A percentile compares a stretch with the other conserved stretches of the same genome.
These are phyloP conservation scores for Petunia axillaris DNA, from an alignment of 257 asterid genomes.

Conservation along the genomic window DNA sequence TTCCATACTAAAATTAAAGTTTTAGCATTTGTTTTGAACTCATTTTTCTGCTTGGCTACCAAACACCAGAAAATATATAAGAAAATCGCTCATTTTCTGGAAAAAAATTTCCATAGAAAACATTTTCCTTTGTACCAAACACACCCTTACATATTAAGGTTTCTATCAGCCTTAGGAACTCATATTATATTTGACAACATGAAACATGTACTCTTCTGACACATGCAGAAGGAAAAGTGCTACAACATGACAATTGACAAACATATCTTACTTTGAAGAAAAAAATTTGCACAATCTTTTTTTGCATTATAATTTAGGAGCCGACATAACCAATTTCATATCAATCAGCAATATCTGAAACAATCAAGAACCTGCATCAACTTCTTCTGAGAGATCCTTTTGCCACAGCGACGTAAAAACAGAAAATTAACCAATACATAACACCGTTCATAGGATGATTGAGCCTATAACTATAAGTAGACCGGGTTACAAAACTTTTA, in stretches of 20 bases:
- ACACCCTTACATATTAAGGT: not conserved
- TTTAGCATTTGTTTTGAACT: too few relatives aligned
- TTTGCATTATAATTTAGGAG: not conserved
- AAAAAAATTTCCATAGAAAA: too few relatives aligned
- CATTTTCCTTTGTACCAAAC: too few relatives aligned
- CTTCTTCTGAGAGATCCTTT: not conserved
- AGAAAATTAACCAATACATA: not conserved
- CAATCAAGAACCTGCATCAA: not conserved
- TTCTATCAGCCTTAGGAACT: not conserved
- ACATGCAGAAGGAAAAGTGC: not conserved
- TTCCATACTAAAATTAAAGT: too few relatives aligned
- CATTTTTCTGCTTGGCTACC: too few relatives aligned
- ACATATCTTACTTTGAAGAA: not conserved
- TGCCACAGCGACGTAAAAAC: not conserved
- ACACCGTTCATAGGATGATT: not conserved
- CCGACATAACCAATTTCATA: not conserved
- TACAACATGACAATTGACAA: not conserved
- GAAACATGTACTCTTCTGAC: not conserved
- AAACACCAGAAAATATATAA: too few relatives aligned
- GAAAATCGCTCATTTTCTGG: too few relatives aligned
- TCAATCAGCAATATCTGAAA: not conserved
- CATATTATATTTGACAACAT: not conserved
- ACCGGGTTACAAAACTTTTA: not conserved
- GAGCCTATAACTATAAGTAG: slow-evolving; percentile 6
- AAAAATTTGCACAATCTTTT: not conserved